phyloP scores from a whole-genome alignment of 495 filamentous ascomycete genomes.

The Tuber microsphaerosporum region DNA sequence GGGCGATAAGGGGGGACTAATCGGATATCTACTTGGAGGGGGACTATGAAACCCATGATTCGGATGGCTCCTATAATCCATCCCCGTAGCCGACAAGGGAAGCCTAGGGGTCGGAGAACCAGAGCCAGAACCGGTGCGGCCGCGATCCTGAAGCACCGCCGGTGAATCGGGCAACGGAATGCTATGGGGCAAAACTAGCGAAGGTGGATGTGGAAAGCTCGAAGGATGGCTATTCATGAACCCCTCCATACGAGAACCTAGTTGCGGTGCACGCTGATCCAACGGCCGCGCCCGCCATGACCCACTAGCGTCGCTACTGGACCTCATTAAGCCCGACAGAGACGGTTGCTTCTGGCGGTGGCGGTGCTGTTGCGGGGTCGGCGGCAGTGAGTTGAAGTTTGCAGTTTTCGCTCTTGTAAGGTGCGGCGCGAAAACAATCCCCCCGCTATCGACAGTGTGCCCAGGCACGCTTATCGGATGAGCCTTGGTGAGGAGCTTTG shows the following conservation, averaged over 20 bases:
- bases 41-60: slow-evolving; percentile 16
- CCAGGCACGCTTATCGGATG: slow-evolving; percentile 20
- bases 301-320: background rate
- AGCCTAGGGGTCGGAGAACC: slow-evolving; percentile 5
- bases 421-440: slow-evolving; percentile 24
- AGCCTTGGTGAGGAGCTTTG: slow-evolving; percentile 19
- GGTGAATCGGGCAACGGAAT: slow-evolving; percentile 2
- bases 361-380: slow-evolving; percentile 1
- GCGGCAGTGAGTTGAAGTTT: slow-evolving; percentile 9
- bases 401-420: slow-evolving; percentile 24
- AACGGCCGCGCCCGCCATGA: slow-evolving; percentile 22
- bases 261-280: slow-evolving; percentile 17
- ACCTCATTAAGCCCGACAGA: background rate
- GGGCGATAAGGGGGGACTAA: slow-evolving; percentile 35
- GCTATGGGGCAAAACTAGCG: background rate
- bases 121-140: background rate
- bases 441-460: slow-evolving; percentile 12
- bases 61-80: background rate
- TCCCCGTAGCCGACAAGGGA: slow-evolving; percentile 6
- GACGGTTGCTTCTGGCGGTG: background rate
- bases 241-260: background rate
- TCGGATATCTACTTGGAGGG: slow-evolving; percentile 11
- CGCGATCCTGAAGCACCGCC: slow-evolving; percentile 6
- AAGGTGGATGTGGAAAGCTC: background rate
- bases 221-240: background rate